These are phyloP conservation scores for Eucalyptus leucophloia DNA, from an alignment of 345 rosid genomes.

Conservation along the genomic window DNA sequence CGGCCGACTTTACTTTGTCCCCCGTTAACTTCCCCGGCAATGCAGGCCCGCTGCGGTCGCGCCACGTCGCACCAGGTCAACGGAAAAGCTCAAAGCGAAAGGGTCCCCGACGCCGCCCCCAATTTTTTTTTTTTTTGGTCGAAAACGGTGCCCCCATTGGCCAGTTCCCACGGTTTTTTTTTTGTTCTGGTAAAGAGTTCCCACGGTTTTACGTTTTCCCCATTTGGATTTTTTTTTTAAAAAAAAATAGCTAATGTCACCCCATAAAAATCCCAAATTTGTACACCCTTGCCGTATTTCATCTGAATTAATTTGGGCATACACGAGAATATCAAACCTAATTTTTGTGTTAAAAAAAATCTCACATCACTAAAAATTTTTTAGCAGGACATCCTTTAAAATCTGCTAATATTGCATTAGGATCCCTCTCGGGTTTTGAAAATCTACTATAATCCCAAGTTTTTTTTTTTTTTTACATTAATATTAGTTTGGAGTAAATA, in stretches of 20 bases:
- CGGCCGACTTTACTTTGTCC: background rate
- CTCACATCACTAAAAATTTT: background rate
- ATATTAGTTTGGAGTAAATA: background rate
- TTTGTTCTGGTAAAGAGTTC: background rate
- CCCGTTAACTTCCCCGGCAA: background rate
- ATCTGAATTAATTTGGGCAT: background rate
- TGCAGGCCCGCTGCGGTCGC: background rate
- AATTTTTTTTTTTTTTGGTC: too few relatives aligned
- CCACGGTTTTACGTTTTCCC: background rate
- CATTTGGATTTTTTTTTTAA: background rate
- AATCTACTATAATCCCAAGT: background rate
- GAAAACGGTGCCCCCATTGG: background rate
- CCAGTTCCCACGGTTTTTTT: background rate
- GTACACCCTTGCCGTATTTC: background rate
- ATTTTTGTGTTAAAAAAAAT: background rate
- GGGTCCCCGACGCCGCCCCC: background rate
- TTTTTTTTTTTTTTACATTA: rapidly evolving
- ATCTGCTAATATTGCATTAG: background rate
- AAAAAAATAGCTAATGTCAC: background rate
- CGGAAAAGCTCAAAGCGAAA: background rate
- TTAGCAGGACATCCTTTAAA: background rate
- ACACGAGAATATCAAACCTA: too few relatives aligned
- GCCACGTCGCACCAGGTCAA: background rate
- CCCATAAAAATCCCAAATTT: background rate
- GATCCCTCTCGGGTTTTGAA: background rate